A percentile compares a stretch with the other conserved stretches of the same genome.
Evolutionary conservation across 2,329 filamentous ascomycete species (phyloP).

Genomic region (Diaporthe citriasiana): DNA sequence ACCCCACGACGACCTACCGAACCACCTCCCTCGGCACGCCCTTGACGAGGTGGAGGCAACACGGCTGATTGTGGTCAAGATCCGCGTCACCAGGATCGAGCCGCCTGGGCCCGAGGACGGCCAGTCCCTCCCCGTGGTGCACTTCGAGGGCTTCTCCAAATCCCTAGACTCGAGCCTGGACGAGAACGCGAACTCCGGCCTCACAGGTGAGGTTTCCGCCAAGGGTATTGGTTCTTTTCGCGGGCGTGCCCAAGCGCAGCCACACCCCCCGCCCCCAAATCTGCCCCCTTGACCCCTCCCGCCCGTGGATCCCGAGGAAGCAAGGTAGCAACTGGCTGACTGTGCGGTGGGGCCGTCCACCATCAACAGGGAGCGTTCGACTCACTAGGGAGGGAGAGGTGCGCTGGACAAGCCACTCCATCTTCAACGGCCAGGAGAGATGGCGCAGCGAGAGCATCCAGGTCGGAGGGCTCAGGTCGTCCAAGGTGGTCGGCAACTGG

Average conservation of each 20-base stretch:
- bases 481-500: constrained; percentile 80
- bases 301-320: not conserved
- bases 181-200: constrained; percentile 76
- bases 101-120: constrained; percentile 70
- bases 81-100: constrained; percentile 73
- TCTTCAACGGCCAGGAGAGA: constrained; percentile 74
- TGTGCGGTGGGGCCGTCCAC: constrained; percentile 25
- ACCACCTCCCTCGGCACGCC: constrained; percentile 62
- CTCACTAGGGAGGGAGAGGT: constrained; percentile 79
- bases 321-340: constrained; percentile 34
- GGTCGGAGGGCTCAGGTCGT: constrained; percentile 75
- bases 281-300: not conserved
- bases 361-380: constrained; percentile 68
- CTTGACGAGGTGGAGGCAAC: constrained; percentile 76
- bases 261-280: too few relatives aligned
- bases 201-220: constrained; percentile 66
- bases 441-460: constrained; percentile 86
- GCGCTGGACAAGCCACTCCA: constrained; percentile 78
- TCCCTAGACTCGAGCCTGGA: constrained; percentile 76
- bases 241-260: not conserved
- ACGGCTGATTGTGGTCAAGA: constrained; percentile 77
- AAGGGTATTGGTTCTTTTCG: constrained; percentile 38
- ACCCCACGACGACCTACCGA: constrained; percentile 55
- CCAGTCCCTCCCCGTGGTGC: constrained; percentile 72
- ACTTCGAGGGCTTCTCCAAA: constrained; percentile 75